phyloP scores from a whole-genome alignment of 2,329 filamentous ascomycete species.

The Pseudopyricularia javanii region DNA sequence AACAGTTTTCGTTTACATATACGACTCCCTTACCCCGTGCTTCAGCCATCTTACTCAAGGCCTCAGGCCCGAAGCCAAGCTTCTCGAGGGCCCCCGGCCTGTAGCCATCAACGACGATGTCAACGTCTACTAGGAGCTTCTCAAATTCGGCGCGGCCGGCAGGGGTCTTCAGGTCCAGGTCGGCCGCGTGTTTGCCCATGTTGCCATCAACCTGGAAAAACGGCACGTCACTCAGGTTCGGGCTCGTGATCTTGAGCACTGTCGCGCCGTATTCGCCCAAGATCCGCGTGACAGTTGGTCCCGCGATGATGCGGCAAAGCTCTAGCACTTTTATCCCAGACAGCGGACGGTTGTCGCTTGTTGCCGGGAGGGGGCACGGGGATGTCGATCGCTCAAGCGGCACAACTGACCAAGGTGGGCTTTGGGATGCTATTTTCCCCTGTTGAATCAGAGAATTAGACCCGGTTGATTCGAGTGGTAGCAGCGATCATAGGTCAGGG shows the following conservation, averaged over 20 bases:
- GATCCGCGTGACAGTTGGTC: slow-evolving; percentile 26
- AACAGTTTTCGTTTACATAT: slow-evolving; percentile 37
- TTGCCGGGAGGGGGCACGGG: slow-evolving; percentile 24
- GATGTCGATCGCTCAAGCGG: slow-evolving; percentile 30
- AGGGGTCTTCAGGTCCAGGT: slow-evolving; percentile 30
- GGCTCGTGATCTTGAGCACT: slow-evolving; percentile 29
- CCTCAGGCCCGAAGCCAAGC: slow-evolving; percentile 25
- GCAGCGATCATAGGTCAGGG: not conserved
- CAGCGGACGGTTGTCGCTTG: slow-evolving; percentile 23
- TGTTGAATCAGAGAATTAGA: too few relatives aligned
- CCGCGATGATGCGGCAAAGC: slow-evolving; percentile 33
- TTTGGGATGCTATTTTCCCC: slow-evolving; percentile 21
- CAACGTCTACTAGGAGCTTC: slow-evolving; percentile 25
- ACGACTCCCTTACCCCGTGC: slow-evolving; percentile 29
- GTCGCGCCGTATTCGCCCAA: slow-evolving; percentile 31
- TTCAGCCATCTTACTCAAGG: slow-evolving; percentile 23
- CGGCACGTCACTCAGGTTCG: slow-evolving; percentile 27
- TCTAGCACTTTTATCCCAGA: slow-evolving; percentile 37
- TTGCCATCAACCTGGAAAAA: slow-evolving; percentile 27
- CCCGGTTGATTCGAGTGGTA: too few relatives aligned
- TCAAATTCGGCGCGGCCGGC: slow-evolving; percentile 15
- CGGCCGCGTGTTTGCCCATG: slow-evolving; percentile 31
- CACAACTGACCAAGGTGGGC: slow-evolving; percentile 36
- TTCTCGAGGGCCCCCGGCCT: slow-evolving; percentile 27
- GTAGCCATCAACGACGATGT: slow-evolving; percentile 43